Percentiles rank a stretch among this genome's conserved stretches.
phyloP scores from a whole-genome alignment of 2,329 filamentous ascomycete species.

The Beauveria varroae region DNA sequence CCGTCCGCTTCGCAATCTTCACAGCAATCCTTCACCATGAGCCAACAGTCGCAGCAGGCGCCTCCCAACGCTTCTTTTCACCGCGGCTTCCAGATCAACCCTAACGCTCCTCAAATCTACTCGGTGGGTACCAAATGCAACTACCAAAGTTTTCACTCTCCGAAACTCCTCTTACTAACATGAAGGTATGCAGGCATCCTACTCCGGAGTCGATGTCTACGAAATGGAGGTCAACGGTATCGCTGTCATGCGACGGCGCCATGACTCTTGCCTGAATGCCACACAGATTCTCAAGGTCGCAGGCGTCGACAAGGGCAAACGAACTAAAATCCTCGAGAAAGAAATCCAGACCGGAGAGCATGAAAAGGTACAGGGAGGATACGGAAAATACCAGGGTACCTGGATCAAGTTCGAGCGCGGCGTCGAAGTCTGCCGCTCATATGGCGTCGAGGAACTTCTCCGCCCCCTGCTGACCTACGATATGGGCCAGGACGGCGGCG shows the following conservation, averaged over 20 bases:
- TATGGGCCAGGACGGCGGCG: conserved; percentile 66
- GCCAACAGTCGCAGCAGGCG: conserved; percentile 42
- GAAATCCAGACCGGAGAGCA: conserved; percentile 95
- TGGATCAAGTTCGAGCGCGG: conserved; percentile 96
- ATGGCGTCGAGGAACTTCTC: conserved; percentile 69
- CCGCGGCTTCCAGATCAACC: conserved; percentile 24
- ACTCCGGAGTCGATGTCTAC: conserved; percentile 93
- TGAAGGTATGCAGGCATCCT: conserved; percentile 56
- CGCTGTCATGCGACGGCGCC: conserved; percentile 90
- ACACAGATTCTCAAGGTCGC: conserved; percentile 98
- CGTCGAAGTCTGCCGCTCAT: conserved; percentile 80
- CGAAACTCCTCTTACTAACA: not conserved
- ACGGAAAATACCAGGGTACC: conserved; percentile 97
- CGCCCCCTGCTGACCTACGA: conserved; percentile 72
- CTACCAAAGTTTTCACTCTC: not conserved
- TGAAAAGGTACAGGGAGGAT: conserved; percentile 97
- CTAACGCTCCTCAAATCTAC: conserved; percentile 51
- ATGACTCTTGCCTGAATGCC: conserved; percentile 94
- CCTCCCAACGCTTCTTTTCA: conserved; percentile 29
- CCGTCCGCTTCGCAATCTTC: conserved; percentile 43
- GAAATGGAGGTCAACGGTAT: conserved; percentile 96
- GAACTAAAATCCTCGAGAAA: conserved; percentile 96
- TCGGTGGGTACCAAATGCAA: conserved; percentile 37
- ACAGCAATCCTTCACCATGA: conserved; percentile 51
- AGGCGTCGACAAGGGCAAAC: conserved; percentile 93